Evolutionary conservation across 371 early-diverging fungal genomes (phyloP).

Genomic region (Umbelopsis sp.): DNA sequence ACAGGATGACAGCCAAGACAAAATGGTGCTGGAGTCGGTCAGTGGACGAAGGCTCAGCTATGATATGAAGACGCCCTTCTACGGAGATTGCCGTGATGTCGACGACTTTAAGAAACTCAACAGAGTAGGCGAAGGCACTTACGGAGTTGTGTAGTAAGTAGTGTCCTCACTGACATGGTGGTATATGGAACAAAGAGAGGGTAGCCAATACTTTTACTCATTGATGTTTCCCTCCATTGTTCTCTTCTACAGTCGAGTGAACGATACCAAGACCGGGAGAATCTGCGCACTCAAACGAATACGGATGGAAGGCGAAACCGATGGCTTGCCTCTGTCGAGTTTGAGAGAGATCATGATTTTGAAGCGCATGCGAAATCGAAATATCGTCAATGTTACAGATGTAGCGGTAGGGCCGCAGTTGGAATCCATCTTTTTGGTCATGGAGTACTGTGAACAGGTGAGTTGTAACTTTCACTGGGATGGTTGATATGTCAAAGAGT

Average conservation of each 20-base stretch:
- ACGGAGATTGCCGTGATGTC: constrained; percentile 65
- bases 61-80: constrained; percentile 34
- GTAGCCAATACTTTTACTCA: too few species aligned
- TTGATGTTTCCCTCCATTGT: too few species aligned
- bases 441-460: constrained; percentile 83
- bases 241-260: constrained; percentile 52
- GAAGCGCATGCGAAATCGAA: constrained; percentile 79
- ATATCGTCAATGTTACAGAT: constrained; percentile 85
- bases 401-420: constrained; percentile 72
- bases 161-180: not conserved
- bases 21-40: not conserved
- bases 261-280: constrained; percentile 62
- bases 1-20: not conserved
- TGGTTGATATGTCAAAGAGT: not conserved
- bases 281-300: constrained; percentile 92
- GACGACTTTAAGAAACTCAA: constrained; percentile 72
- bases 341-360: constrained; percentile 93
- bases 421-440: constrained; percentile 73
- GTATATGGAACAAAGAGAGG: not conserved
- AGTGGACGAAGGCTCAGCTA: not conserved
- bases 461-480: not conserved
- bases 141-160: constrained; percentile 86
- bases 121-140: constrained; percentile 81
- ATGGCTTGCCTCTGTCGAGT: constrained; percentile 82
- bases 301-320: constrained; percentile 82